Percentiles rank a stretch among this genome's conserved stretches.
Evolutionary conservation across 164 flowering plant genomes (phyloP).

Genomic region (Magnolia changhungtana): DNA sequence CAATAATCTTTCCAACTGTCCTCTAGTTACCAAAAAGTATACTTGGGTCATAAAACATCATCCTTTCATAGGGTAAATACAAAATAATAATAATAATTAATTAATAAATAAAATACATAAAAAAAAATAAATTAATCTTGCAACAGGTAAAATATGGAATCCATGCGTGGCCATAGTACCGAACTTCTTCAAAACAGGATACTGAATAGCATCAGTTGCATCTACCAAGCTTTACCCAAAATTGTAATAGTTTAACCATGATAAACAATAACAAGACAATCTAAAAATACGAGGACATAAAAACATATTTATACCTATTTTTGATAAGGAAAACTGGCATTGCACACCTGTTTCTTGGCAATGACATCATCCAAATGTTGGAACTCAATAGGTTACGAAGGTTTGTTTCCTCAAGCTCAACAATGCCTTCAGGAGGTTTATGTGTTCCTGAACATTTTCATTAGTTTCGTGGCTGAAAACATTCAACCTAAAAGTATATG

Average conservation of each 20-base stretch:
- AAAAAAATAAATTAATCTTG: constrained; percentile 1
- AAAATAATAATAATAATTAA: no score
- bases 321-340: not conserved
- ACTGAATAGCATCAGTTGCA: no score
- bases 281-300: not conserved
- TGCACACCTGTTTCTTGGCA: constrained; percentile 69
- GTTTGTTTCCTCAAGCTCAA: constrained; percentile 88
- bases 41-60: not conserved
- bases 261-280: not conserved
- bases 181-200: no score
- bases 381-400: constrained; percentile 67
- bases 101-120: not conserved
- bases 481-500: constrained; percentile 46
- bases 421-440: constrained; percentile 82
- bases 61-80: constrained; percentile 4
- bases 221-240: no score
- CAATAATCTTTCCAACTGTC: not conserved
- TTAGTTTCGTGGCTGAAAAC: constrained; percentile 71
- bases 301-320: not conserved
- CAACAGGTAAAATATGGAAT: not conserved
- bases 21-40: constrained; percentile 3
- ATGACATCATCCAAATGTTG: constrained; percentile 86
- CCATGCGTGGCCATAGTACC: not conserved
- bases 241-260: not conserved
- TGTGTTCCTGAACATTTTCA: constrained; percentile 90